Evolutionary conservation across 768 basidiomycete genomes (phyloP).

Genomic region (Tylopilus intermedius): DNA sequence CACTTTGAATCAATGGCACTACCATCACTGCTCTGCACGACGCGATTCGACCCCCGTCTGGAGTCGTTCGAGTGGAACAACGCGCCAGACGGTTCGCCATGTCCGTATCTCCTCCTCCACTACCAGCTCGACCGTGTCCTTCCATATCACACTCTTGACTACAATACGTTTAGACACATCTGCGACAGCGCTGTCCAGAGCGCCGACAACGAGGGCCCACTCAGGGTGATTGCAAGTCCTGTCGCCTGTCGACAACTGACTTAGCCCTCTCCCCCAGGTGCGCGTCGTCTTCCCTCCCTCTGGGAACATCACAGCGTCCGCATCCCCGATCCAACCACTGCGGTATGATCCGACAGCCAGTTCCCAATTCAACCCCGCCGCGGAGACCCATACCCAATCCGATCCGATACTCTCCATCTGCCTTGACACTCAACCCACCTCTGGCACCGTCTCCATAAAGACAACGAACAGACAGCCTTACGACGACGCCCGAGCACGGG

Average conservation of each 20-base stretch:
- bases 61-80: conserved; percentile 52
- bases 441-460: conserved; percentile 55
- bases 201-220: conserved; percentile 1
- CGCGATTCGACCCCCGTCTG: conserved; percentile 54
- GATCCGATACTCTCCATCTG: conserved; percentile 42
- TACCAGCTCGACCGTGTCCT: conserved; percentile 59
- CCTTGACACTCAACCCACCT: conserved; percentile 53
- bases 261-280: conserved; percentile 34
- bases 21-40: conserved; percentile 44
- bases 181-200: conserved; percentile 44
- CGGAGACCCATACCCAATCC: conserved; percentile 23
- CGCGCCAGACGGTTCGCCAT: conserved; percentile 43
- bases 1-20: neutral
- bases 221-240: conserved; percentile 20
- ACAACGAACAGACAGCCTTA: conserved; percentile 63
- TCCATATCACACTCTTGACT: conserved; percentile 46
- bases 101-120: conserved; percentile 55
- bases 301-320: conserved; percentile 35
- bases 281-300: conserved; percentile 45
- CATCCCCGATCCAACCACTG: conserved; percentile 31
- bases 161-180: conserved; percentile 34
- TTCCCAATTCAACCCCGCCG: conserved; percentile 34
- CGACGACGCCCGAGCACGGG: conserved; percentile 57
- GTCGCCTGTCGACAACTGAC: neutral
- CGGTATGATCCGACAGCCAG: conserved; percentile 36